A percentile compares a stretch with the other conserved stretches of the same genome.
These are phyloP conservation scores for Cornus controversa DNA, from an alignment of 148 eudicot species.

Conservation along the genomic window DNA sequence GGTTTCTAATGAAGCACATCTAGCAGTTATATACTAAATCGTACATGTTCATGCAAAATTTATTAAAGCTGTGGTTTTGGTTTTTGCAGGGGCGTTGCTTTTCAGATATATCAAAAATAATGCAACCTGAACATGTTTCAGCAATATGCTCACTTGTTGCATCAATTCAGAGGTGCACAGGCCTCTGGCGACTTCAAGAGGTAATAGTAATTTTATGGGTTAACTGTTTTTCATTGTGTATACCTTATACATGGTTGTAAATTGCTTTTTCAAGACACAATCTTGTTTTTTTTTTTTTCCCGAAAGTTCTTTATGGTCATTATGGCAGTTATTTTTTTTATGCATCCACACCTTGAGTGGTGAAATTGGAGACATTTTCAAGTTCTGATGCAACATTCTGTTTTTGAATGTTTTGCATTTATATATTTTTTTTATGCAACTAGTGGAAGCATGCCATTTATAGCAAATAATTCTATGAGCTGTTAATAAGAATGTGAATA, in stretches of 20 bases:
- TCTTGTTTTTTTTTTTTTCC: no score
- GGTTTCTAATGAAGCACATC: slow-evolving; percentile 3
- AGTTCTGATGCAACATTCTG: background rate
- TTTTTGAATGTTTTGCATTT: background rate
- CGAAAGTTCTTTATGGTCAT: background rate
- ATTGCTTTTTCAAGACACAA: background rate
- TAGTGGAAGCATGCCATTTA: background rate
- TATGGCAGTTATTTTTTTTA: background rate
- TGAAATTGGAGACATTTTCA: no score
- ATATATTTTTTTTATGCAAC: background rate
- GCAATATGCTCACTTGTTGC: slow-evolving; percentile 77
- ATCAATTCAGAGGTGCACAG: slow-evolving; percentile 73
- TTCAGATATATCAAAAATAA: slow-evolving; percentile 36
- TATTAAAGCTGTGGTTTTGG: slow-evolving; percentile 10
- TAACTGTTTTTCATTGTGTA: background rate
- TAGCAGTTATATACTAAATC: background rate
- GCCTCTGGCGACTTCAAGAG: slow-evolving; percentile 93
- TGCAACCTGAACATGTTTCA: slow-evolving; percentile 47
- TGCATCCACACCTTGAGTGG: background rate
- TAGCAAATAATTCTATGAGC: no score
- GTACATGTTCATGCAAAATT: background rate
- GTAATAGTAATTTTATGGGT: slow-evolving; percentile 31
- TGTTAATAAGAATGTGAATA: background rate
- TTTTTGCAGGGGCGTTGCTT: slow-evolving; percentile 71
- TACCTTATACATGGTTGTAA: background rate